Evolutionary conservation across 306 rosid species (phyloP), one percentile per base, ranked within the genome.

Genomic region (Fragaria iinumae): DNA sequence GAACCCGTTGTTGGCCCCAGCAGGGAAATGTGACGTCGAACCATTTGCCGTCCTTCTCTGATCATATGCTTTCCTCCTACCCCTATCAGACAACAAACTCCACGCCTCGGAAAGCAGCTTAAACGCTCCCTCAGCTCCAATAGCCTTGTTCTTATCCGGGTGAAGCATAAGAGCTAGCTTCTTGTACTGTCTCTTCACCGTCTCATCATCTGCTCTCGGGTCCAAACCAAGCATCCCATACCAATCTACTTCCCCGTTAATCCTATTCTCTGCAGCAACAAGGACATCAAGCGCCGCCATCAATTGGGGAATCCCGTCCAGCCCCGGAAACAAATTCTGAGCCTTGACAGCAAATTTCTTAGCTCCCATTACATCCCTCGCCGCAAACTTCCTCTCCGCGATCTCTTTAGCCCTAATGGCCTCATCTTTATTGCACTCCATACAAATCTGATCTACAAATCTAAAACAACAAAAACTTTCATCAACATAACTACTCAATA

Each of bases 401-500:
- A 92, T 82, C 87, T 81, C 93, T 82, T 88, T 92, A 8, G 98
- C 96, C 80, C 94, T 87, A 73, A 74, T 73, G 34, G 97, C 98
- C 90, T 95, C 97, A 36, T 92, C 98, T 88, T 83, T 88, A 81
- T 95, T 95, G 83, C 98, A 95, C 77, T 95, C 98, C 98, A 95
- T 95, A 81, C 45, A 43, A 43, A 43, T 43, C 45, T 8, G 45
- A 43, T 72, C 48, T 44, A 44, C 48, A 44, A 44, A 43, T 43
- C 45, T 9, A 43, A 9, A 43, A 8, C 43, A 43, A 43, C 45
- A 43, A 3, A 44, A 43, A 9, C 11, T 41, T 8, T 41, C 45
- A 43, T 43, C 11, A 43, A 43, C 45, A 43, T 8, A 8, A 43
- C 2, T 43, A 8, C 11, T 43, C 45, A 43, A 1, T 1, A 43